A percentile compares a stretch with the other conserved stretches of the same genome.
Conservation (phyloP, 1,284 basidiomycete species). For the Phylloporus sp. region DNA sequence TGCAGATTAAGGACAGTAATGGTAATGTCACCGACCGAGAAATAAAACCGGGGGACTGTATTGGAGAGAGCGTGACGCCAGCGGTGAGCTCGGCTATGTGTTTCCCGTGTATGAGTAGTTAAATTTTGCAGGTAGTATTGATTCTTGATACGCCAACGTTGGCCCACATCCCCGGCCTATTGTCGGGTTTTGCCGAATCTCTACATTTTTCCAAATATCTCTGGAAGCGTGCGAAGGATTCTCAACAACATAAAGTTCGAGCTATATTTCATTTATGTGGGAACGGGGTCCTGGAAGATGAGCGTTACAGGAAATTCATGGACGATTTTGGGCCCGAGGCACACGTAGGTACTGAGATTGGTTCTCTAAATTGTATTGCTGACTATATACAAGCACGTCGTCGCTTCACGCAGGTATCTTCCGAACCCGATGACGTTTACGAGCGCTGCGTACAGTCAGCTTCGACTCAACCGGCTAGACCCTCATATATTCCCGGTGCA, state of each 20-base stretch:
- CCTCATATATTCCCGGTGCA: constrained; percentile 75
- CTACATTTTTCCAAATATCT: constrained; percentile 55
- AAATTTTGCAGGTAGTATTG: constrained; percentile 51
- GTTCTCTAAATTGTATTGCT: neutral
- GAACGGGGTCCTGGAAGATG: constrained; percentile 68
- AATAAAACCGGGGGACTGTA: constrained; percentile 61
- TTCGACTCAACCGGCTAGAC: constrained; percentile 77
- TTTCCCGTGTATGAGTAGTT: neutral
- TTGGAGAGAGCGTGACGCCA: constrained; percentile 55
- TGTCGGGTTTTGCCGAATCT: constrained; percentile 54
- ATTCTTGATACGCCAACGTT: constrained; percentile 66
- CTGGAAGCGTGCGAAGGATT: constrained; percentile 45
- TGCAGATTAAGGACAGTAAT: constrained; percentile 50
- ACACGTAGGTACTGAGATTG: constrained; percentile 49
- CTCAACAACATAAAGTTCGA: constrained; percentile 53
- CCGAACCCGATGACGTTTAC: constrained; percentile 78
- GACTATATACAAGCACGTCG: constrained; percentile 57
- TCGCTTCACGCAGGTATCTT: constrained; percentile 63
- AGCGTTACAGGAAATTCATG: constrained; percentile 77
- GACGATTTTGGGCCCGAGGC: constrained; percentile 57
- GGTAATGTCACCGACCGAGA: constrained; percentile 44
- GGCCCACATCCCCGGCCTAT: constrained; percentile 62
- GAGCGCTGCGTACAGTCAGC: constrained; percentile 72
- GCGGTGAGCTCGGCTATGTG: constrained; percentile 41
- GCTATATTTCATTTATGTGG: constrained; percentile 72